Base-by-base conservation (phyloP, 1,284 basidiomycete species). In the Rhizoctonia solani region DNA sequence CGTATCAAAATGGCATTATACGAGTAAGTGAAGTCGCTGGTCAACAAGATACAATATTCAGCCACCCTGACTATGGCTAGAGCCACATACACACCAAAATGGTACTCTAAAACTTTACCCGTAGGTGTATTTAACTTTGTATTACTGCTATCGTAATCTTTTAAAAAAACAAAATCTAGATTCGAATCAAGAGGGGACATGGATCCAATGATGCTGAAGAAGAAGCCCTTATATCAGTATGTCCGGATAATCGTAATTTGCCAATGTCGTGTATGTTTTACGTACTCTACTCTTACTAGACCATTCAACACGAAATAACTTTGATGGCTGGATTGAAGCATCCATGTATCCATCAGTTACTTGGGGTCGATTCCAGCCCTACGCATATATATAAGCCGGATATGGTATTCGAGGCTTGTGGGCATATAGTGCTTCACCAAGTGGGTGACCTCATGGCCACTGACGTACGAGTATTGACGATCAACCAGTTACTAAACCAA, bases 101-200 rank as follows among this genome's bases (percentile, higher is more conserved):
- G 63, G 63, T 66, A 66, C 21, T 54, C 63, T 16, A 66, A 66
- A 34, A 19, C 63, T 9, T 23, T 39, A 9, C 37, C 30, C 8
- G 63, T 66, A 66, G 6, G 46, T 25, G 9, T 34, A 30, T 19
- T 30, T n/a, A n/a, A n/a, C n/a, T n/a, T n/a, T n/a, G n/a, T n/a
- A n/a, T n/a, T n/a, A n/a, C n/a, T n/a, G n/a, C n/a, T n/a, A n/a
- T n/a, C n/a, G n/a, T n/a, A 1, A 16, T 37, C 5, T 14, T 29
- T 39, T 39, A 8, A 5, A 6, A 2, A 6, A 14, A 8, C 23
- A 21, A 13, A 3, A 25, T 14, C 4, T 19, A 3, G 54, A 39
- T n/a, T n/a, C n/a, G 14, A n/a, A 21, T 14, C 32, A 4, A n/a
- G 5, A 19, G 16, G 5, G 5, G 4, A 44, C 41, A 21, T 44